phyloP scores from a whole-genome alignment of 2,329 filamentous ascomycete genomes.

The Epichloe typhina region DNA sequence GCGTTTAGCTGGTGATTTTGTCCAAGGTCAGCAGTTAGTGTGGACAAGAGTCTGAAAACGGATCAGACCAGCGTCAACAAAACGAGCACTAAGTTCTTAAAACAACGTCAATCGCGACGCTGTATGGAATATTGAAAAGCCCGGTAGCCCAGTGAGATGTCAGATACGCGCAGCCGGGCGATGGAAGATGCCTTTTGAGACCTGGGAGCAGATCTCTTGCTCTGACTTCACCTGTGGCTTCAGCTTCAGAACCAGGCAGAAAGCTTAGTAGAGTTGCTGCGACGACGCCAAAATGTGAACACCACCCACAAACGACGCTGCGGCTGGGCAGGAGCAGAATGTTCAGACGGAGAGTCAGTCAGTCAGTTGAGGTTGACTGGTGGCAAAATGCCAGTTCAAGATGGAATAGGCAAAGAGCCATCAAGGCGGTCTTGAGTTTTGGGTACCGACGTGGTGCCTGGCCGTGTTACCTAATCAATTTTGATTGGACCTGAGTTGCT shows the following conservation, averaged over 20 bases:
- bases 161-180: neutral
- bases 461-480: constrained; percentile 4
- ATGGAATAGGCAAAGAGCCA: neutral
- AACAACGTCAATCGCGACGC: neutral
- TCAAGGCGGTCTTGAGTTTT: constrained; percentile 4
- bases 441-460: constrained; percentile 6
- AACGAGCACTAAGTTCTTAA: neutral
- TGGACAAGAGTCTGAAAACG: neutral
- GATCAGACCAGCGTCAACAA: neutral
- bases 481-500: constrained; percentile 1
- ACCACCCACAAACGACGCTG: neutral
- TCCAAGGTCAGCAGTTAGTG: neutral
- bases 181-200: neutral
- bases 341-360: neutral
- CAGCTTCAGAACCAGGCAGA: neutral
- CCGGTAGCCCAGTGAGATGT: neutral
- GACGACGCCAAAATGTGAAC: neutral
- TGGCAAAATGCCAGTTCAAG: constrained; percentile 4
- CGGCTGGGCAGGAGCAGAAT: neutral
- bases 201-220: neutral
- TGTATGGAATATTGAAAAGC: neutral
- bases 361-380: constrained; percentile 1
- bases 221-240: neutral
- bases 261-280: neutral
- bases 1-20: neutral